A percentile compares a stretch with the other conserved stretches of the same genome.
phyloP scores from a whole-genome alignment of 2,329 filamentous ascomycete species.

The Xylariaceae sp. region DNA sequence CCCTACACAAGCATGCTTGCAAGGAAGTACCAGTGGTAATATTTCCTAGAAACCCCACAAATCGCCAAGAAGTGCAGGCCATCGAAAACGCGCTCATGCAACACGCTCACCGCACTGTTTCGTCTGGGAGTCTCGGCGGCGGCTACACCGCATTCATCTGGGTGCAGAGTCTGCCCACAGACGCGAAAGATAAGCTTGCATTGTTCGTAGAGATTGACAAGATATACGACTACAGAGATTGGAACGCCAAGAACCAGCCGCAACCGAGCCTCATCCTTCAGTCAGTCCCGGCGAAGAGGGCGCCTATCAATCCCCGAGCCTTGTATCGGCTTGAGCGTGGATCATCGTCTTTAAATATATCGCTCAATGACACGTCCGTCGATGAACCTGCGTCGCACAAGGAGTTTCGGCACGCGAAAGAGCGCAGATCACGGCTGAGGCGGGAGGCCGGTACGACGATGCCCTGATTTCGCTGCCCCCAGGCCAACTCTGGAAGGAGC shows the following conservation, averaged over 20 bases:
- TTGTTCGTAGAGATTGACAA: background rate
- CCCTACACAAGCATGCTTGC: background rate
- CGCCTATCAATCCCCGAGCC: background rate
- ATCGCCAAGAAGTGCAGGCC: background rate
- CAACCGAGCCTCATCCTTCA: background rate
- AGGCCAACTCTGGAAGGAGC: background rate
- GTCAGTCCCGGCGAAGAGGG: background rate
- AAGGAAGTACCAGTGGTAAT: background rate
- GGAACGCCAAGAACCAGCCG: background rate
- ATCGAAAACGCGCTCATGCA: background rate
- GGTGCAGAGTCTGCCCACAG: slow-evolving; percentile 1
- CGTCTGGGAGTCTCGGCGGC: background rate
- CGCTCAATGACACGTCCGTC: background rate
- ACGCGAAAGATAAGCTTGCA: background rate
- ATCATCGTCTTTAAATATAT: background rate
- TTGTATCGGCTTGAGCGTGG: background rate
- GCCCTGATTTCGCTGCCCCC: slow-evolving; percentile 5
- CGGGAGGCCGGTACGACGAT: background rate
- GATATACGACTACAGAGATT: slow-evolving; percentile 3
- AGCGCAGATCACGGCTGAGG: background rate
- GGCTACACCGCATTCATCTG: slow-evolving; percentile 5
- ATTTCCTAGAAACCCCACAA: background rate
- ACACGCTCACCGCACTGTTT: background rate
- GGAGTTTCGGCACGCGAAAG: background rate
- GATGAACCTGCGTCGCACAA: background rate